These are phyloP conservation scores for Apiotrichum akiyoshidainum DNA, from an alignment of 1,284 basidiomycete species.

Conservation along the genomic window DNA sequence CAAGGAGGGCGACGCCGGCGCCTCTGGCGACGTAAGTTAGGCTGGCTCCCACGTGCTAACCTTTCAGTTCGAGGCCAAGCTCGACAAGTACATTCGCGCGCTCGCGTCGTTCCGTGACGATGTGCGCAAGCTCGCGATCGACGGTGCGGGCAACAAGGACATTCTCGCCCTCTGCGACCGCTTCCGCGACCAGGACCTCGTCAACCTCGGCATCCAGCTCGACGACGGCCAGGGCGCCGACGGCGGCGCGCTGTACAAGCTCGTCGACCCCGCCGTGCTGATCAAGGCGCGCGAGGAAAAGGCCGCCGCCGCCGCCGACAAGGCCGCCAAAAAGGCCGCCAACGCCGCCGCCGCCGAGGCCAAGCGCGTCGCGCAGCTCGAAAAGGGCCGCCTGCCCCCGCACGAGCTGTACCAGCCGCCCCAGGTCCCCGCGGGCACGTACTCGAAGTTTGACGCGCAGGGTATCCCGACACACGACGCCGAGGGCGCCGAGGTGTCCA, in stretches of 20 bases:
- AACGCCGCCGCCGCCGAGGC: conserved; percentile 67
- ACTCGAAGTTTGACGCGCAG: conserved; percentile 74
- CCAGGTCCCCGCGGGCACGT: conserved; percentile 65
- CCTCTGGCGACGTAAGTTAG: conserved; percentile 62
- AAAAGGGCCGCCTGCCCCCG: conserved; percentile 76
- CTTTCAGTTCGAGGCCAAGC: conserved; percentile 68
- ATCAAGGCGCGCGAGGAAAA: conserved; percentile 86
- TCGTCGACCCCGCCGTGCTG: conserved; percentile 79
- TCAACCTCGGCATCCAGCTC: conserved; percentile 88
- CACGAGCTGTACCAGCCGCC: conserved; percentile 80
- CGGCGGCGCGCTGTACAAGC: conserved; percentile 90
- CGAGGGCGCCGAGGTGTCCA: conserved; percentile 79
- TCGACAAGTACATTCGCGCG: conserved; percentile 85
- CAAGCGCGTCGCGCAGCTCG: conserved; percentile 72
- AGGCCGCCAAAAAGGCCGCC: conserved; percentile 76
- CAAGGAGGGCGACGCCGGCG: conserved; percentile 35
- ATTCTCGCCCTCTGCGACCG: conserved; percentile 77
- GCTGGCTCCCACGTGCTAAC: too few species aligned
- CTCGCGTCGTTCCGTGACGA: conserved; percentile 90
- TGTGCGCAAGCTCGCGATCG: conserved; percentile 78
- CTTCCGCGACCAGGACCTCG: conserved; percentile 83
- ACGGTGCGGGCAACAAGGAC: conserved; percentile 65
- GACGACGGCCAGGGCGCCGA: conserved; percentile 88
- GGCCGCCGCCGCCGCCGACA: conserved; percentile 69
- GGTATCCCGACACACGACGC: conserved; percentile 82